Evolutionary conservation across 2,329 filamentous ascomycete species (phyloP).

Genomic region (Cladophialophora bantiana): DNA sequence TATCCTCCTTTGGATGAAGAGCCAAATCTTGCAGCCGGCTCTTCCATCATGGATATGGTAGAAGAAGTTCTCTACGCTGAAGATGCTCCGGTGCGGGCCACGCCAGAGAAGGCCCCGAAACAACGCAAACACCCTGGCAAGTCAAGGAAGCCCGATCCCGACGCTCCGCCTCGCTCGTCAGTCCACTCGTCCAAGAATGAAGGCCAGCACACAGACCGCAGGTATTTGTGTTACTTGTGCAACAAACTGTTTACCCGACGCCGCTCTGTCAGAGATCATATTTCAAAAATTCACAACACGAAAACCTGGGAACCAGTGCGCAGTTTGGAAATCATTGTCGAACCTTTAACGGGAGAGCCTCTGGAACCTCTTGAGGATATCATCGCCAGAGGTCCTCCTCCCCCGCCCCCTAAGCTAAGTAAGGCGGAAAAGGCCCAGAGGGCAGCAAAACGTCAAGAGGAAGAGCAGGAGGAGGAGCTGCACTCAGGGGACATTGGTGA

Average conservation of each 20-base stretch:
- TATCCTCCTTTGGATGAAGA: constrained; percentile 33
- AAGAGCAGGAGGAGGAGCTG: constrained; percentile 15
- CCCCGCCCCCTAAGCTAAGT: constrained; percentile 33
- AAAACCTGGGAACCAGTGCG: constrained; percentile 40
- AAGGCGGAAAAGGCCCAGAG: constrained; percentile 32
- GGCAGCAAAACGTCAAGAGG: constrained; percentile 22
- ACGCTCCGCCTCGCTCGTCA: constrained; percentile 30
- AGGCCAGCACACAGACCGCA: constrained; percentile 41
- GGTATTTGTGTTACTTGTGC: constrained; percentile 42
- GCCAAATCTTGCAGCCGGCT: constrained; percentile 4
- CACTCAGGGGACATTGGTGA: not conserved
- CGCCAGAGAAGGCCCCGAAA: constrained; percentile 20
- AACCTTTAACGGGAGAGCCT: constrained; percentile 38
- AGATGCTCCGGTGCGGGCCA: constrained; percentile 11
- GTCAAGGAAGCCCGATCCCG: constrained; percentile 34
- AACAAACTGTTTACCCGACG: constrained; percentile 41
- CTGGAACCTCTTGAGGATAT: constrained; percentile 39
- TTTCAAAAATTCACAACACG: constrained; percentile 41
- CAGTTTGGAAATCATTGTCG: constrained; percentile 40
- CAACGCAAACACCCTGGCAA: constrained; percentile 36
- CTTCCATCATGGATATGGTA: constrained; percentile 23
- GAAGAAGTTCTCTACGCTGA: constrained; percentile 19
- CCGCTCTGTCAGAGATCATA: constrained; percentile 40
- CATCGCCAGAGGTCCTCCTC: constrained; percentile 37
- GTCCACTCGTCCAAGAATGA: constrained; percentile 42